Percentiles rank a stretch among this genome's conserved stretches.
phyloP scores from a whole-genome alignment of 345 rosid genomes.

The Diplotaxis tenuifolia region DNA sequence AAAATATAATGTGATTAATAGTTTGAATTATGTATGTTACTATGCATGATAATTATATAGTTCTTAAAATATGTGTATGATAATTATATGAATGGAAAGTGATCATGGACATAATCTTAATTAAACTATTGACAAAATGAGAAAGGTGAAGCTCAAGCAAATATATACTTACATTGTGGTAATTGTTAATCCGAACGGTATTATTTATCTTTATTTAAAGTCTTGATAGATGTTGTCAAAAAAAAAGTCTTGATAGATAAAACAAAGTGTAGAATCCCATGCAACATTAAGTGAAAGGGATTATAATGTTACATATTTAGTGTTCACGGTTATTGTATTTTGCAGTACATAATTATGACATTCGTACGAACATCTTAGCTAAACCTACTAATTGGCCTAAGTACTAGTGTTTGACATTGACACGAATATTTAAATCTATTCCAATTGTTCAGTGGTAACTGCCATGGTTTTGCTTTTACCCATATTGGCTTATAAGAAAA shows the following conservation, averaged over 20 bases:
- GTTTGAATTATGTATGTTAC: neutral
- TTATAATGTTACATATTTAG: neutral
- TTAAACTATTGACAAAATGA: neutral
- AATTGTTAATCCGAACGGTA: neutral
- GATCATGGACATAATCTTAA: neutral
- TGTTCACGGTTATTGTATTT: neutral
- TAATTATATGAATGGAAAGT: neutral
- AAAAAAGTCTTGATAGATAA: neutral
- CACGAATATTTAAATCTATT: neutral
- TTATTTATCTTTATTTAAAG: neutral
- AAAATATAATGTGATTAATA: neutral
- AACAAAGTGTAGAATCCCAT: slow-evolving; percentile 12
- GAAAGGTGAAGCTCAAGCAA: neutral
- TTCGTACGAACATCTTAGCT: slow-evolving; percentile 10
- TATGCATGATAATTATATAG: neutral
- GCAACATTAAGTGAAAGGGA: slow-evolving; percentile 9
- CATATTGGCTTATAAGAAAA: slow-evolving; percentile 12
- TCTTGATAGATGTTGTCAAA: neutral
- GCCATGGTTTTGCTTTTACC: slow-evolving; percentile 17
- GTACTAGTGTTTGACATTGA: slow-evolving; percentile 25
- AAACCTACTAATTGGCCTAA: slow-evolving; percentile 1
- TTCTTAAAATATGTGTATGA: too few relatives aligned
- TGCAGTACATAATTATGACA: neutral
- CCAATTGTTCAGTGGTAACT: slow-evolving; percentile 13
- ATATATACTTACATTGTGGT: neutral